phyloP scores from a whole-genome alignment of 768 basidiomycete genomes.

The Paxillus ammoniavirescens region DNA sequence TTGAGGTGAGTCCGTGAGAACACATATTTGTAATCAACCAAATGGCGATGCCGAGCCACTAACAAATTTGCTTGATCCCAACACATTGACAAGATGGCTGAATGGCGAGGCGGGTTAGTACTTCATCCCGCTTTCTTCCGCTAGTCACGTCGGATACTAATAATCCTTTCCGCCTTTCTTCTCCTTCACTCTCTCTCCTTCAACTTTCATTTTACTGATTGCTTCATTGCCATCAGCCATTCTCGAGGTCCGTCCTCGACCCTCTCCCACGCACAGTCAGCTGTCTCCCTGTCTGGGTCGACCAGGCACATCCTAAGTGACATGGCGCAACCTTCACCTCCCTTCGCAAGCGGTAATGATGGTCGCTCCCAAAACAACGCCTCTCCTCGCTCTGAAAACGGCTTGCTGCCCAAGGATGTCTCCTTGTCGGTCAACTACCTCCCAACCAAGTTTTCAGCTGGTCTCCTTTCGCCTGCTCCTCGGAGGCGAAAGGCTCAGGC shows the following conservation, averaged over 20 bases:
- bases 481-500: conserved; percentile 34
- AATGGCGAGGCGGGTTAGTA: neutral
- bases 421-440: conserved; percentile 71
- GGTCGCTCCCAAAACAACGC: conserved; percentile 14
- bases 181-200: neutral
- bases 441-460: conserved; percentile 68
- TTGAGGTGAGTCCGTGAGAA: too few relatives aligned
- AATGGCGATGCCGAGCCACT: neutral
- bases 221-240: neutral
- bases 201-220: neutral
- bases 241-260: conserved; percentile 32
- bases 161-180: neutral
- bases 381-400: conserved; percentile 13
- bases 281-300: conserved; percentile 40
- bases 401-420: conserved; percentile 6
- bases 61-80: neutral
- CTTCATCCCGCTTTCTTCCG: neutral
- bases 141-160: too few relatives aligned
- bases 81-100: neutral
- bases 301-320: conserved; percentile 47
- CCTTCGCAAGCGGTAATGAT: conserved; percentile 31
- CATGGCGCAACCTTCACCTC: conserved; percentile 38
- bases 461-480: conserved; percentile 41
- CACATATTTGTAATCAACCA: too few relatives aligned
- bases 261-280: conserved; percentile 37